Evolutionary conservation across 164 flowering plant genomes (phyloP).

Genomic region (Magnolia kwangsiensis): DNA sequence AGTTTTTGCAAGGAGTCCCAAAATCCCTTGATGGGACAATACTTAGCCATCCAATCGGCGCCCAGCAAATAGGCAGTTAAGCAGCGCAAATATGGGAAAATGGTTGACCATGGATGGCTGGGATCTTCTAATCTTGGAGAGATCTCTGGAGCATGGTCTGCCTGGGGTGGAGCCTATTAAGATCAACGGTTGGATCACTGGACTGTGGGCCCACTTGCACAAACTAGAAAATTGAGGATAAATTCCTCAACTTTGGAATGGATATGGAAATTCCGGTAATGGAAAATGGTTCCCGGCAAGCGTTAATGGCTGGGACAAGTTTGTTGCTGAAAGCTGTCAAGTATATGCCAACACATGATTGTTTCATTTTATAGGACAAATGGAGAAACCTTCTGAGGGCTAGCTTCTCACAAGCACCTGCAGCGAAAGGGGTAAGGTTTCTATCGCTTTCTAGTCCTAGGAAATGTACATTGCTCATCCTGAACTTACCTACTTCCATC

Average conservation of each 20-base stretch:
- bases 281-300: not conserved
- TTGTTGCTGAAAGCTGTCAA: not conserved
- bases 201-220: not conserved
- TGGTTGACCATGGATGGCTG: not conserved
- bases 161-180: not conserved
- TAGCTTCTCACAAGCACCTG: slow-evolving; percentile 58
- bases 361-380: slow-evolving; percentile 59
- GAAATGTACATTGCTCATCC: not conserved
- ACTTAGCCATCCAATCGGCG: too few species aligned
- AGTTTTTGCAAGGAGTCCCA: too few species aligned
- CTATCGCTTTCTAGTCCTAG: not conserved
- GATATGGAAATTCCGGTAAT: not conserved
- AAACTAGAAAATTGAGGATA: not conserved
- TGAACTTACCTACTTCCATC: too few species aligned
- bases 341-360: not conserved
- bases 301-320: not conserved
- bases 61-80: too few species aligned
- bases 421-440: slow-evolving; percentile 55
- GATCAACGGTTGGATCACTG: not conserved
- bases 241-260: not conserved
- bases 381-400: slow-evolving; percentile 97
- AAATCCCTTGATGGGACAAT: too few species aligned
- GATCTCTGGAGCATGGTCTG: not conserved
- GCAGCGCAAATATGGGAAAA: too few species aligned
- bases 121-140: not conserved